These are phyloP conservation scores for Colletotrichum tanaceti DNA, from an alignment of 2,329 filamentous ascomycete genomes.

Conservation along the genomic window DNA sequence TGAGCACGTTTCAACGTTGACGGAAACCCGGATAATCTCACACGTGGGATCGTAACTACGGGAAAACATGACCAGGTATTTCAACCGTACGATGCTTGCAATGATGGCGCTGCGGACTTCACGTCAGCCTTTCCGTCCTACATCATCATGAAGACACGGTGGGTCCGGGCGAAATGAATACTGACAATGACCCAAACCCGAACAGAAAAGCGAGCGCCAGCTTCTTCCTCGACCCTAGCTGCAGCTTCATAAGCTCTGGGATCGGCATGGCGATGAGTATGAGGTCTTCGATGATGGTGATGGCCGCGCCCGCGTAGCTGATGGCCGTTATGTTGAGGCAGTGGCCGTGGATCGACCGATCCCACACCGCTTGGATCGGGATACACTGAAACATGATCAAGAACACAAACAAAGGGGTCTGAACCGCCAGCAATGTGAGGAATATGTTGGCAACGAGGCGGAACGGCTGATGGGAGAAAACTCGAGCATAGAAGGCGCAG, in stretches of 20 bases:
- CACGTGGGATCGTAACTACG: conserved; percentile 29
- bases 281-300: background rate
- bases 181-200: background rate
- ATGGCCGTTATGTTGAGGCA: background rate
- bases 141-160: too few species aligned
- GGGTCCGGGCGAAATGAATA: background rate
- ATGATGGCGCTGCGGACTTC: conserved; percentile 34
- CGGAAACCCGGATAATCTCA: conserved; percentile 3
- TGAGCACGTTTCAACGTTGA: background rate
- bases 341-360: background rate
- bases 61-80: conserved; percentile 36
- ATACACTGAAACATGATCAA: background rate
- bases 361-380: background rate
- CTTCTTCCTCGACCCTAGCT: background rate
- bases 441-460: background rate
- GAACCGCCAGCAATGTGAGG: background rate
- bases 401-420: background rate
- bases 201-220: background rate
- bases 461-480: conserved; percentile 35
- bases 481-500: conserved; percentile 43
- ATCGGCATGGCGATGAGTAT: background rate
- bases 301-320: background rate
- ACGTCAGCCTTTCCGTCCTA: too few species aligned
- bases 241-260: background rate
- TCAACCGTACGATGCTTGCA: conserved; percentile 40